phyloP scores from a whole-genome alignment of 2,329 filamentous ascomycete species.

The Paramyrothecium sp. region DNA sequence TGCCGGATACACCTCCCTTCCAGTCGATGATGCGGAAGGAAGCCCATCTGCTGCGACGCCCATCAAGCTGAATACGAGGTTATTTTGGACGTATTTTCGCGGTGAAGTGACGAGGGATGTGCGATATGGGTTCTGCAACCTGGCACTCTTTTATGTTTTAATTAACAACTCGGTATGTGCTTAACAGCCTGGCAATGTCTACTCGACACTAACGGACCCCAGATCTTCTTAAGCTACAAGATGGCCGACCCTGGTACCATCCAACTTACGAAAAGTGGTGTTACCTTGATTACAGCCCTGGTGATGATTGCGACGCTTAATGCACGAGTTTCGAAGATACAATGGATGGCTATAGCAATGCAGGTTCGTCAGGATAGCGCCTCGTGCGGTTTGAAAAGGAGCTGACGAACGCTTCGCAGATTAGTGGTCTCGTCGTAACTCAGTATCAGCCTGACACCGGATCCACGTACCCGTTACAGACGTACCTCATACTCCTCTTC shows the following conservation, averaged over 20 bases:
- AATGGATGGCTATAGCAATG: constrained; percentile 27
- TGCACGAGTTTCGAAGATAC: constrained; percentile 22
- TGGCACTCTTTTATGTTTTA: constrained; percentile 30
- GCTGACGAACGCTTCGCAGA: constrained; percentile 9
- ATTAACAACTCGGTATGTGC: constrained; percentile 33
- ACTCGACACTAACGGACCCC: background rate
- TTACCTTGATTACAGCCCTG: constrained; percentile 28
- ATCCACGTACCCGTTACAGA: constrained; percentile 20
- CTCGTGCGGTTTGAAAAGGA: too few relatives aligned
- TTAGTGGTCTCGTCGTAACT: constrained; percentile 26
- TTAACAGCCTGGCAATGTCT: constrained; percentile 22
- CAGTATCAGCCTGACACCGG: constrained; percentile 21
- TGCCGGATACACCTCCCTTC: too few relatives aligned
- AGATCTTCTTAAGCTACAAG: too few relatives aligned
- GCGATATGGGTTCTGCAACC: constrained; percentile 26
- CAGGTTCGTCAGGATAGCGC: constrained; percentile 13
- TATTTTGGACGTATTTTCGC: too few relatives aligned
- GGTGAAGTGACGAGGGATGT: constrained; percentile 15
- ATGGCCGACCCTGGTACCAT: constrained; percentile 21
- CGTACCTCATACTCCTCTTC: constrained; percentile 27
- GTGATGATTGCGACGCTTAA: constrained; percentile 24
- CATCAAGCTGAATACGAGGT: too few relatives aligned
- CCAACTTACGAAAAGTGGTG: constrained; percentile 26
- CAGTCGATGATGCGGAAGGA: background rate
- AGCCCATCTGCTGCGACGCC: constrained; percentile 10